Percentiles rank a stretch among this genome's conserved stretches.
phyloP scores from a whole-genome alignment of 176 grass and related monocot species.

The maize (Zea mays) region DNA sequence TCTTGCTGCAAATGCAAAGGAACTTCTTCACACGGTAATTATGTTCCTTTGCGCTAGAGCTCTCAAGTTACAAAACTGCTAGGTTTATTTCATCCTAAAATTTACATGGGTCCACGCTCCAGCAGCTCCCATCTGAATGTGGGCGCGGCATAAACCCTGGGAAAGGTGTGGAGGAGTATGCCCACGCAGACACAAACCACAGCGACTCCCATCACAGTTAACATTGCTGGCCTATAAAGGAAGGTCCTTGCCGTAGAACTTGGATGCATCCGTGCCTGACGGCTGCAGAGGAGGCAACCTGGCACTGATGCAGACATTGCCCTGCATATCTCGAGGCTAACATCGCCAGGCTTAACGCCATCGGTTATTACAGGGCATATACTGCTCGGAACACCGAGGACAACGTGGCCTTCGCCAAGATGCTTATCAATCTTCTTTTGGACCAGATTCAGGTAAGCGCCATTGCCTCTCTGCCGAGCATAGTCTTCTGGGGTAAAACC shows the following conservation, averaged over 20 bases:
- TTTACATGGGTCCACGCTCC: slow-evolving; percentile 58
- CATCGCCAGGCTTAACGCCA: slow-evolving; percentile 41
- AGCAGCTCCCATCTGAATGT: slow-evolving; percentile 92
- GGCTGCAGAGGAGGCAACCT: slow-evolving; percentile 65
- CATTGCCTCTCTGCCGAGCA: slow-evolving; percentile 54
- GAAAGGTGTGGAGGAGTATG: slow-evolving; percentile 69
- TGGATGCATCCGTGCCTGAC: slow-evolving; percentile 42
- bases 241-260: slow-evolving; percentile 52
- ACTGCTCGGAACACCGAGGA: slow-evolving; percentile 57
- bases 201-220: slow-evolving; percentile 78
- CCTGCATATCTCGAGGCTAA: slow-evolving; percentile 54
- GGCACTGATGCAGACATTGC: slow-evolving; percentile 36
- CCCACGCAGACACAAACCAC: slow-evolving; percentile 87
- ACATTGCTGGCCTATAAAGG: slow-evolving; percentile 87
- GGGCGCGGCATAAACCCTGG: slow-evolving; percentile 68
- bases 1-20: slow-evolving; percentile 39
- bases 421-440: slow-evolving; percentile 88
- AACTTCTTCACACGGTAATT: slow-evolving; percentile 8
- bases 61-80: slow-evolving; percentile 35
- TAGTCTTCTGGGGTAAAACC: slow-evolving; percentile 85
- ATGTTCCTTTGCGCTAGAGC: slow-evolving; percentile 31
- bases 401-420: slow-evolving; percentile 53
- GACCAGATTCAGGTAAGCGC: slow-evolving; percentile 68
- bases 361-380: slow-evolving; percentile 41
- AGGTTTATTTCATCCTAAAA: slow-evolving; percentile 13